phyloP scores from a whole-genome alignment of 1,284 basidiomycete species.

The Vanrija humicola region DNA sequence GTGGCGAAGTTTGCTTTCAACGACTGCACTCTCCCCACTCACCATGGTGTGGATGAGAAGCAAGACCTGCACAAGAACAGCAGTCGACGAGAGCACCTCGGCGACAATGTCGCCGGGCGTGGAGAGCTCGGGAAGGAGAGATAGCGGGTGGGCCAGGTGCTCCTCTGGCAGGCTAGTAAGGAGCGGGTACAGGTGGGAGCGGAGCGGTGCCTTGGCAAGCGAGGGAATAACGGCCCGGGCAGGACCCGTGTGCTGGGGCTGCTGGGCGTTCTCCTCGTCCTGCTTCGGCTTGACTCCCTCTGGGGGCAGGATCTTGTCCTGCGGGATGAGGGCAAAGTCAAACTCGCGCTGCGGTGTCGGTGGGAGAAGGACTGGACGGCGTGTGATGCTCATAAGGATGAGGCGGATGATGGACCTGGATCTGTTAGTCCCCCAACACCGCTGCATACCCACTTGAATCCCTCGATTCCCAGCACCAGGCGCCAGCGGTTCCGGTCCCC shows the following conservation, averaged over 20 bases:
- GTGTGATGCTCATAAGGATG: slow-evolving; percentile 64
- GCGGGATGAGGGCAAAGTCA: slow-evolving; percentile 64
- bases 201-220: slow-evolving; percentile 57
- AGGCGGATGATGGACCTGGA: slow-evolving; percentile 67
- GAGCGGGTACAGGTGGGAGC: slow-evolving; percentile 45
- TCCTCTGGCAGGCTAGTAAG: slow-evolving; percentile 32
- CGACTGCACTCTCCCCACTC: slow-evolving; percentile 2
- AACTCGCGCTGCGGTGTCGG: slow-evolving; percentile 80
- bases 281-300: neutral
- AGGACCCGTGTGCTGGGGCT: slow-evolving; percentile 35
- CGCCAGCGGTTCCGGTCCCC: slow-evolving; percentile 63
- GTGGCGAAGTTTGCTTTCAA: neutral
- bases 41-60: slow-evolving; percentile 40
- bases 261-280: neutral
- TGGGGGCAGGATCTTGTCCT: slow-evolving; percentile 10
- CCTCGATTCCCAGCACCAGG: slow-evolving; percentile 67
- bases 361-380: slow-evolving; percentile 66
- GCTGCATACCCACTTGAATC: slow-evolving; percentile 63
- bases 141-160: slow-evolving; percentile 32
- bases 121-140: slow-evolving; percentile 34
- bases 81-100: slow-evolving; percentile 35
- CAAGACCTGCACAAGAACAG: slow-evolving; percentile 58
- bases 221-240: slow-evolving; percentile 45
- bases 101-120: slow-evolving; percentile 23
- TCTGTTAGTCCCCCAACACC: neutral